phyloP scores from a whole-genome alignment of 2,329 filamentous ascomycete genomes.

The Diatrype stigma region DNA sequence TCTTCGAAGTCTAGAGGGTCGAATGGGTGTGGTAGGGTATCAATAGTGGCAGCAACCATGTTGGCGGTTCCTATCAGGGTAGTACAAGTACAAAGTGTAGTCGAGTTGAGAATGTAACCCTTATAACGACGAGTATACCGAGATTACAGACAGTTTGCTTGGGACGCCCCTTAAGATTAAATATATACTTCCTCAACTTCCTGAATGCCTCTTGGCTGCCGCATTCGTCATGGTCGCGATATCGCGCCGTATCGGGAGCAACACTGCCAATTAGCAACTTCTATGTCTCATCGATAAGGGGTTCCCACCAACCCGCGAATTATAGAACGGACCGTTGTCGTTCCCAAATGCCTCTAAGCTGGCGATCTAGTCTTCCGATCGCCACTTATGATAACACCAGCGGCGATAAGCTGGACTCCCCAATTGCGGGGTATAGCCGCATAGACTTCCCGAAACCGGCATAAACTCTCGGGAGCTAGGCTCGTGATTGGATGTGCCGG shows the following conservation, averaged over 20 bases:
- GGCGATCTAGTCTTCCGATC: slow-evolving; percentile 1
- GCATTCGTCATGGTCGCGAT: not conserved
- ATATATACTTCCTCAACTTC: no score
- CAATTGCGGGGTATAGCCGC: slow-evolving; percentile 22
- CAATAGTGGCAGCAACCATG: slow-evolving; percentile 18
- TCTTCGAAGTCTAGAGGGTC: slow-evolving; percentile 71
- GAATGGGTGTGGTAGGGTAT: slow-evolving; percentile 57
- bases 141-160: not conserved
- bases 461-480: slow-evolving; percentile 6
- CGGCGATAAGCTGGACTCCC: slow-evolving; percentile 9
- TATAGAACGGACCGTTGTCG: not conserved
- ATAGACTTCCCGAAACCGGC: slow-evolving; percentile 24
- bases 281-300: not conserved
- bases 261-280: not conserved
- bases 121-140: not conserved
- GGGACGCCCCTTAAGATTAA: not conserved
- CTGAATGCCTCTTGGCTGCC: not conserved
- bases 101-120: not conserved
- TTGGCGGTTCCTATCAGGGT: slow-evolving; percentile 2
- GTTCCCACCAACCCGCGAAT: not conserved
- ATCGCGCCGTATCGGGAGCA: not conserved
- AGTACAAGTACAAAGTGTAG: no score
- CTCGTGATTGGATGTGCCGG: slow-evolving; percentile 6
- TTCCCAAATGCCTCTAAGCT: slow-evolving; percentile 5
- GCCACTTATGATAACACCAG: slow-evolving; percentile 6